Conservation (phyloP, 164 flowering plant species). For the Vitis labrusca region DNA sequence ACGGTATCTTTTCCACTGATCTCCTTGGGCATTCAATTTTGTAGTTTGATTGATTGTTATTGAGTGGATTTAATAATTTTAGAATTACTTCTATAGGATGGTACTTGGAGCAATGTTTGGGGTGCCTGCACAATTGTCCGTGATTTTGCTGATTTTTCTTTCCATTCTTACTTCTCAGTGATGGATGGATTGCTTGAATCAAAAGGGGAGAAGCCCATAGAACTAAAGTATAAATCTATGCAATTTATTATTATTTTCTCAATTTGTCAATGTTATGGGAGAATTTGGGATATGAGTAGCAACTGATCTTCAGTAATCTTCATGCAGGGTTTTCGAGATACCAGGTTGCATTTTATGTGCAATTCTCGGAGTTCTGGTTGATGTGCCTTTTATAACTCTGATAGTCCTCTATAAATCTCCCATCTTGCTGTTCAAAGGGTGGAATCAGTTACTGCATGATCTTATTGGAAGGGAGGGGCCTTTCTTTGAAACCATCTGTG, state of each 20-base stretch:
- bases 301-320: neutral
- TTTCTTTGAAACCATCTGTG: constrained; percentile 40
- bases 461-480: constrained; percentile 45
- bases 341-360: constrained; percentile 36
- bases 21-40: neutral
- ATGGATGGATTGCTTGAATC: constrained; percentile 26
- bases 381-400: constrained; percentile 30
- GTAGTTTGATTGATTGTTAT: neutral
- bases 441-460: constrained; percentile 33
- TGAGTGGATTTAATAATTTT: neutral
- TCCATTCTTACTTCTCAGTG: constrained; percentile 24
- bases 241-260: too few relatives aligned
- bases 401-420: constrained; percentile 39
- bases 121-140: constrained; percentile 24
- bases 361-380: constrained; percentile 31
- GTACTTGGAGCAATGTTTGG: constrained; percentile 17
- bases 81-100: constrained; percentile 14
- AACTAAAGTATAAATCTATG: neutral
- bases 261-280: too few relatives aligned
- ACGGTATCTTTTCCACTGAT: constrained; percentile 6
- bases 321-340: constrained; percentile 32
- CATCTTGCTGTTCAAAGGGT: constrained; percentile 40
- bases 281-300: too few relatives aligned
- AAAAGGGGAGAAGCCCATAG: constrained; percentile 13
- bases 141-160: constrained; percentile 26